Base-by-base conservation (phyloP, 2,329 filamentous ascomycete species). In the Coniella lustricola region DNA sequence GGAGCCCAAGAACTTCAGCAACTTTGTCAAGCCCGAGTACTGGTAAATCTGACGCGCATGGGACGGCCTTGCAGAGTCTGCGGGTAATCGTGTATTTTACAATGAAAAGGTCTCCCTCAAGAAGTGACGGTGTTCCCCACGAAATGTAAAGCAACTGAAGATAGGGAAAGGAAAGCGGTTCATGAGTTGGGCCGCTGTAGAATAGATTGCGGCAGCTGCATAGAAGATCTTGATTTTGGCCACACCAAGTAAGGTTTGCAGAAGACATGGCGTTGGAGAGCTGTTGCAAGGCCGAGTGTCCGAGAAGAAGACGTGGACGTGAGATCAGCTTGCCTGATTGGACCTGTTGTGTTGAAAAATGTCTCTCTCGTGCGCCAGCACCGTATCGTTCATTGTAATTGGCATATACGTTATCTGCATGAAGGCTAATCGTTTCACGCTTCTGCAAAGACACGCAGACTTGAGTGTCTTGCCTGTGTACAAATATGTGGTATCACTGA, bases 21-120 rank as follows among this genome's bases (percentile, higher is more conserved):
- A 98, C 77, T 97, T 80, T 72, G 83, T 98, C 73, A 90, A 87
- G 81, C 89, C 90, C 54, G 83, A 96, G 67, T 98, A 97, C 80
- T 82, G 83, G 77, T 95, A 91, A 70, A 66, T 59, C 14, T 20
- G 25, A 10, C 25, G 10, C 5, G 5, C 5, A 10, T 29, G 25
- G 5, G 25, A 29, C 5, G 25, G 25, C 10, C 10, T 29, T 29
- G 5, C 10, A 10, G 10, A 10, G 25, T 29, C 10, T 10, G 25
- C 25, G 10, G 25, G 10, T 29, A 29, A 5, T 10, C 25, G 25
- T 10, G 25, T 29, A 10, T 29, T 29, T 5, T 29, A 29, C 25
- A 29, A 29, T 9, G 17, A 16, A 39, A 18, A 39, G 34, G 21
- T 32, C 18, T 13, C 29, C 16, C 36, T 48, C 46, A 36, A 36